phyloP scores from a whole-genome alignment of 305 asterid genomes.

The Rubia tinctorum region DNA sequence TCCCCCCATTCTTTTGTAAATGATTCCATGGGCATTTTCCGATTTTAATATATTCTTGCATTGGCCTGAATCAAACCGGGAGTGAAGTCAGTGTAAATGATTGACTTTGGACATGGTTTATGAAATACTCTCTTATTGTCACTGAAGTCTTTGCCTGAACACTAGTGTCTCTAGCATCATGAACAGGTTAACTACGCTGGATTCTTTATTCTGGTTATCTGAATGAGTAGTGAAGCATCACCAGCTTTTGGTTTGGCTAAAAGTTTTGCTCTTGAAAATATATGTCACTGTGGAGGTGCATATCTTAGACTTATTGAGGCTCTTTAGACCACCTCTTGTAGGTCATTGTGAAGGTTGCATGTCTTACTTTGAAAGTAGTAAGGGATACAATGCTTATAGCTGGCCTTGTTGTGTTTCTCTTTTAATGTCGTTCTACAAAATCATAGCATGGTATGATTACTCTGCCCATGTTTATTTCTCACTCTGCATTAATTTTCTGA shows the following conservation, averaged over 20 bases:
- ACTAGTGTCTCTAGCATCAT: background rate
- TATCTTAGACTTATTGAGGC: background rate
- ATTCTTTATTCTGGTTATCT: background rate
- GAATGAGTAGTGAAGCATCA: background rate
- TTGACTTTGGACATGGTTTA: background rate
- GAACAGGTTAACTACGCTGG: background rate
- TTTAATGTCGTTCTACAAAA: background rate
- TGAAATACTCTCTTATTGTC: background rate
- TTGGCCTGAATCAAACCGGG: background rate
- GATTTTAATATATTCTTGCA: conserved; percentile 1
- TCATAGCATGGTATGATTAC: background rate
- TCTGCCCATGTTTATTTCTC: background rate
- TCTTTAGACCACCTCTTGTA: background rate
- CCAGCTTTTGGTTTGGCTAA: background rate
- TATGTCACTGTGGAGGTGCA: background rate
- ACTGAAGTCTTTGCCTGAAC: background rate
- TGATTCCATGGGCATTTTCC: background rate
- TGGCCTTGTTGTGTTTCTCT: background rate
- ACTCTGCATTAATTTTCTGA: background rate
- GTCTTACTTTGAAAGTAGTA: background rate
- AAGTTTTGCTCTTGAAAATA: background rate
- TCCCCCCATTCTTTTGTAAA: background rate
- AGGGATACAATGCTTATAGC: background rate
- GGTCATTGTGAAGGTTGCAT: background rate
- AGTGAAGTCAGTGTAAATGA: conserved; percentile 1